A percentile compares a stretch with the other conserved stretches of the same genome.
phyloP scores from a whole-genome alignment of 2,329 filamentous ascomycete species.

The Harringtonia lauricola region DNA sequence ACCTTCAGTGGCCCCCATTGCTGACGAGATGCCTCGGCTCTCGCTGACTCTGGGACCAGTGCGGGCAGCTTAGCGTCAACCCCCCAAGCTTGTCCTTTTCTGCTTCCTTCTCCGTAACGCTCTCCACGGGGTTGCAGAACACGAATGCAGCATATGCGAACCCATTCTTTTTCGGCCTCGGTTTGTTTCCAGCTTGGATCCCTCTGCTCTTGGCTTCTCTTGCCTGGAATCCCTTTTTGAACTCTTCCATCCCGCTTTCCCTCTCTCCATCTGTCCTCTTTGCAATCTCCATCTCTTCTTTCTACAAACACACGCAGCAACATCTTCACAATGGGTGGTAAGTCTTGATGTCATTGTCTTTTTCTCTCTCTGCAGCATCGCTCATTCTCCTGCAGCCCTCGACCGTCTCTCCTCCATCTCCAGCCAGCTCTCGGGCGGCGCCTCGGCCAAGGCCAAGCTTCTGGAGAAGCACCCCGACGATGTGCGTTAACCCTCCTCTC shows the following conservation, averaged over 20 bases:
- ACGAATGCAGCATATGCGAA: too few relatives aligned
- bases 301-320: neutral
- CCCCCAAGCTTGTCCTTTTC: too few relatives aligned
- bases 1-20: neutral
- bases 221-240: neutral
- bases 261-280: neutral
- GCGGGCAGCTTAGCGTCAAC: too few relatives aligned
- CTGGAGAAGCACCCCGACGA: slow-evolving; percentile 58
- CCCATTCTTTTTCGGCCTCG: too few relatives aligned
- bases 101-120: too few relatives aligned
- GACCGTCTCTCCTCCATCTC: slow-evolving; percentile 50
- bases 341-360: slow-evolving; percentile 1
- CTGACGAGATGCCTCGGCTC: slow-evolving; percentile 1
- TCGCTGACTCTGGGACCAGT: neutral
- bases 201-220: too few relatives aligned
- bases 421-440: slow-evolving; percentile 41
- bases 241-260: neutral
- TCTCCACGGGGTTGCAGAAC: slow-evolving; percentile 3
- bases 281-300: neutral
- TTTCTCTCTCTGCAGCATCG: neutral
- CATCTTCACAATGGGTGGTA: slow-evolving; percentile 14
- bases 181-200: too few relatives aligned
- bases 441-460: slow-evolving; percentile 39
- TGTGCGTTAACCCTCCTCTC: slow-evolving; percentile 23
- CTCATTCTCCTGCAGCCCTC: slow-evolving; percentile 28